Base-by-base conservation (phyloP, 1,284 basidiomycete species). In the Gymnopus androsaceus region DNA sequence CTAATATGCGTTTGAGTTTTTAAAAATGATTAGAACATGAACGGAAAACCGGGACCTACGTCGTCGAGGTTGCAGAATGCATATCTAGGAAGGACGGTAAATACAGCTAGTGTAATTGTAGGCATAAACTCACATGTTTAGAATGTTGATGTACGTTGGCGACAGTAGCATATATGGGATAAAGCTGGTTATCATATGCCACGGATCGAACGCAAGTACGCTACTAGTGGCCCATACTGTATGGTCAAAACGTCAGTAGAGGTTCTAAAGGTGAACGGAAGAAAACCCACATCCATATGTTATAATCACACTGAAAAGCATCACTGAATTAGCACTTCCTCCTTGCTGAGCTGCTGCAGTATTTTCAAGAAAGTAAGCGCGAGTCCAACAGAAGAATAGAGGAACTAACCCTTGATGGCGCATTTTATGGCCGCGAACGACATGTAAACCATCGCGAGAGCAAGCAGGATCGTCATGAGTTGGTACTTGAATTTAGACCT, bases 141-240 rank as follows among this genome's bases (percentile, higher is more conserved):
- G 74, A 46, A 96, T 80, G 68, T 92, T 94, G 71, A 95, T 85
- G 64, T 94, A 95, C n/a, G 88, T 88, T 3, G 93, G 92, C 1
- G 88, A 87, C 57, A 98, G 78, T 15, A 99, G 75, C 61, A 98
- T 72, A 69, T 97, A 98, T 57, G 94, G 94, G 6, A 89, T 61
- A 67, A 95, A 95, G 64, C 91, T 94, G 2, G 95, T 98, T 59
- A 98, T 55, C 72, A 97, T 85, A 73, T 96, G 92, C 87, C 94
- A 92, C 14, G 95, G 94, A 72, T 98, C 95, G 59, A 97, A 83
- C 0, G 94, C 92, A 15, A 98, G 74, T n/a, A 97, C 61, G 64
- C 92, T 92, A 40, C 88, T 84, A 36, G 86, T 70, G 6, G 87
- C 75, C 68, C 92, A 96, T 34, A 92, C 86, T 83, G 62, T 38